Conservation (phyloP, 257 asterid genomes). For the Ajuga chamaepitys region DNA sequence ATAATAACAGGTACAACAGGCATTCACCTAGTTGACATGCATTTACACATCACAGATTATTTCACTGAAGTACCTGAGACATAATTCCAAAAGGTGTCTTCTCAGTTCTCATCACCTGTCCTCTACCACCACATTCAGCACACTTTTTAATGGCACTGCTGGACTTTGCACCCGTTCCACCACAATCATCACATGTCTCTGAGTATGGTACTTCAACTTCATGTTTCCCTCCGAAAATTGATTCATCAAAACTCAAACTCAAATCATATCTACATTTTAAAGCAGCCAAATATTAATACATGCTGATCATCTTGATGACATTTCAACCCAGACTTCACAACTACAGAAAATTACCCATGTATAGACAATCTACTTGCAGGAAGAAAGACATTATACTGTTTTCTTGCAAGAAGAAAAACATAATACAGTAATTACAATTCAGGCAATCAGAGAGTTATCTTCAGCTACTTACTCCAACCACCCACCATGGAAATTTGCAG, state of each 20-base stretch:
- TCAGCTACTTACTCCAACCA: conserved; percentile 10
- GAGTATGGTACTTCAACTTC: conserved; percentile 57
- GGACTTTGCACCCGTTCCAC: conserved; percentile 88
- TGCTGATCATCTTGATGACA: conserved; percentile 2
- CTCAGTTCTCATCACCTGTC: conserved; percentile 62
- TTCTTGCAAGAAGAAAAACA: not conserved
- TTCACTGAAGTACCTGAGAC: conserved; percentile 66
- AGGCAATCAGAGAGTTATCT: not conserved
- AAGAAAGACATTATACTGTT: conserved; percentile 1
- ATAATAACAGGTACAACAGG: too few relatives aligned
- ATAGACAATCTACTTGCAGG: not conserved
- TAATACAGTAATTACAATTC: not conserved
- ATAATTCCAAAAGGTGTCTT: conserved; percentile 83
- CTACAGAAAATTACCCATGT: not conserved
- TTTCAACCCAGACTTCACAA: not conserved
- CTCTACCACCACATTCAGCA: conserved; percentile 77
- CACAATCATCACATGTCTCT: conserved; percentile 73
- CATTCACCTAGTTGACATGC: not conserved
- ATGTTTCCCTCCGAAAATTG: conserved; percentile 72
- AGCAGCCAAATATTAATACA: conserved; percentile 1
- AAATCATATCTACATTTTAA: conserved; percentile 54
- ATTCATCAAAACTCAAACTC: conserved; percentile 76
- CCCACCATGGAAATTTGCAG: not conserved
- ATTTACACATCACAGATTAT: conserved; percentile 12
- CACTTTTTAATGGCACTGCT: conserved; percentile 52